Evolutionary conservation across 371 early-diverging fungal species (phyloP).

Genomic region (Actinomortierella wolfii): DNA sequence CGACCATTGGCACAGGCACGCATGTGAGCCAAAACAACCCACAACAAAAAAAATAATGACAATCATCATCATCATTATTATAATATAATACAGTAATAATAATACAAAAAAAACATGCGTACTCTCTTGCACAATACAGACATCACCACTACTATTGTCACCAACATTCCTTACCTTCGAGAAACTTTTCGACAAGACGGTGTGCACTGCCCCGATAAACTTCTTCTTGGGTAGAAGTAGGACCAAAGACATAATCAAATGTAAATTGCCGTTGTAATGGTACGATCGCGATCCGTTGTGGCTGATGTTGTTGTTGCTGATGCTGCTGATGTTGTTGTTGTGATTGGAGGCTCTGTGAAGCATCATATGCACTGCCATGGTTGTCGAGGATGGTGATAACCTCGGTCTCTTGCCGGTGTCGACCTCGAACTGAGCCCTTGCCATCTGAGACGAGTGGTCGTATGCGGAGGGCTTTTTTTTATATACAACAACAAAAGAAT

Average conservation of each 20-base stretch:
- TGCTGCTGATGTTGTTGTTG: slow-evolving; percentile 38
- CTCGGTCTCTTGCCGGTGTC: slow-evolving; percentile 50
- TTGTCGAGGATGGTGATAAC: slow-evolving; percentile 52
- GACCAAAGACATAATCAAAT: slow-evolving; percentile 81
- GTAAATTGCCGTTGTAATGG: slow-evolving; percentile 68
- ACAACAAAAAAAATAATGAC: too few species aligned
- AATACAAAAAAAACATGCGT: too few species aligned
- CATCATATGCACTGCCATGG: slow-evolving; percentile 46
- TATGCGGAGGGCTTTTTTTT: slow-evolving; percentile 55
- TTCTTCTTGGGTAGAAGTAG: slow-evolving; percentile 68
- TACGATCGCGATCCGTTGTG: slow-evolving; percentile 43
- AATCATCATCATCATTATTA: too few species aligned
- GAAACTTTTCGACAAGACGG: slow-evolving; percentile 81
- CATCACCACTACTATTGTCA: too few species aligned
- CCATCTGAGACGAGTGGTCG: slow-evolving; percentile 51
- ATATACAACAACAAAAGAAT: background rate
- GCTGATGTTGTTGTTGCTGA: slow-evolving; percentile 18
- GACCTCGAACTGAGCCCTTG: slow-evolving; percentile 10
- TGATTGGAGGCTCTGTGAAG: slow-evolving; percentile 34
- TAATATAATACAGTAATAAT: too few species aligned
- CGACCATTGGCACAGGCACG: too few species aligned
- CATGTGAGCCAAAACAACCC: too few species aligned
- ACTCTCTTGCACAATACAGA: too few species aligned
- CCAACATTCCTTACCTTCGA: slow-evolving; percentile 84
- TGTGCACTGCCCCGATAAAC: slow-evolving; percentile 73